Conservation (phyloP, 2,329 filamentous ascomycete species). For the Corynespora cassiicola region DNA sequence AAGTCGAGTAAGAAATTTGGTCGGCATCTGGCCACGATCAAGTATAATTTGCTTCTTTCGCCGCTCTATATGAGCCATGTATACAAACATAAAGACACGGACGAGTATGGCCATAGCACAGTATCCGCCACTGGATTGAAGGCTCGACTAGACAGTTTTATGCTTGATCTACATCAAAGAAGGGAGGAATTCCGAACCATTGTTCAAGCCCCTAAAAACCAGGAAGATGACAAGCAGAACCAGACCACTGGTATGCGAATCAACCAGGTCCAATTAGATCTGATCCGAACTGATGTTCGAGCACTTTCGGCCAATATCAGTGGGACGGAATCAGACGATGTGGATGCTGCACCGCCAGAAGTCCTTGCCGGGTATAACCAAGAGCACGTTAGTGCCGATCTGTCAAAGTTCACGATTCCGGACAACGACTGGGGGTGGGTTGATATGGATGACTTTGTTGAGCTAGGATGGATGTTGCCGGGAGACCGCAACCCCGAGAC, state of each 20-base stretch:
- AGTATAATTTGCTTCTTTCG: constrained; percentile 92
- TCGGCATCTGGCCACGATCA: constrained; percentile 95
- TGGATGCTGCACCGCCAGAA: constrained; percentile 71
- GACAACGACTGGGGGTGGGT: constrained; percentile 97
- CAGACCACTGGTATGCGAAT: constrained; percentile 94
- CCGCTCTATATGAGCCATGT: constrained; percentile 95
- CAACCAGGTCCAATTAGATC: constrained; percentile 90
- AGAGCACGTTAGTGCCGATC: constrained; percentile 60
- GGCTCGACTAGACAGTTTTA: constrained; percentile 93
- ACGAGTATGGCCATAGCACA: constrained; percentile 78
- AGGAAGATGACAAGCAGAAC: constrained; percentile 70
- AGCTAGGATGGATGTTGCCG: constrained; percentile 94
- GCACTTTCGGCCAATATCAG: constrained; percentile 91
- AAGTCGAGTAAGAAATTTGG: constrained; percentile 99
- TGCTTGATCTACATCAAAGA: constrained; percentile 93
- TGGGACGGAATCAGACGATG: constrained; percentile 77
- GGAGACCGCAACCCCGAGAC: constrained; percentile 90
- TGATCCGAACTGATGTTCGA: constrained; percentile 88
- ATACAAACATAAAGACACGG: constrained; percentile 96
- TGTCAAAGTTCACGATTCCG: constrained; percentile 92
- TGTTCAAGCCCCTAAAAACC: constrained; percentile 68
- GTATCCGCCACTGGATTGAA: constrained; percentile 97
- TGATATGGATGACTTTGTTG: constrained; percentile 99
- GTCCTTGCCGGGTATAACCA: constrained; percentile 62
- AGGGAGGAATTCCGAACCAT: constrained; percentile 89